Evolutionary conservation across 106 monocot species (phyloP).

Genomic region (Hemerocallis citrina): DNA sequence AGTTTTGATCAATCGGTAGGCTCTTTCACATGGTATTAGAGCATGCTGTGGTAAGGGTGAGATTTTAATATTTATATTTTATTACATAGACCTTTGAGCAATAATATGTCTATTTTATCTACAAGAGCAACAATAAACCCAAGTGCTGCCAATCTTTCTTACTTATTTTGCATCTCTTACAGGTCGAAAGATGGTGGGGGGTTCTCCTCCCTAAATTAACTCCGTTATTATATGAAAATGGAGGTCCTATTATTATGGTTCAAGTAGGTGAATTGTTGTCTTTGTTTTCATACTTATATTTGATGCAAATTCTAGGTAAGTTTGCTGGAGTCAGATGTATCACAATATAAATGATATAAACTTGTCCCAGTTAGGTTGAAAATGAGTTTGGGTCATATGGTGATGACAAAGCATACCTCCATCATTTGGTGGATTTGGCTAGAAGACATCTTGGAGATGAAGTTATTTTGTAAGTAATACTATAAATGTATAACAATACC

Average conservation of each 20-base stretch:
- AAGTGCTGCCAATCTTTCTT: too few species aligned
- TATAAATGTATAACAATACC: background rate
- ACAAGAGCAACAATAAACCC: too few species aligned
- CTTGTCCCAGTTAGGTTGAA: conserved; percentile 52
- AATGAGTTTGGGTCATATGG: conserved; percentile 99
- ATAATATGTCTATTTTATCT: too few species aligned
- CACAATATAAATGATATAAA: background rate
- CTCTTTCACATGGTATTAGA: too few species aligned
- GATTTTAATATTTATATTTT: too few species aligned
- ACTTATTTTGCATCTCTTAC: conserved; percentile 9
- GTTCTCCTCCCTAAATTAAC: conserved; percentile 71
- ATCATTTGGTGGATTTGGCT: conserved; percentile 49
- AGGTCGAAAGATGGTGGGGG: conserved; percentile 97
- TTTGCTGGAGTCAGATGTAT: background rate
- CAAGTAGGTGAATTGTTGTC: conserved; percentile 39
- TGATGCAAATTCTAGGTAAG: too few species aligned
- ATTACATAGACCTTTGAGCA: too few species aligned
- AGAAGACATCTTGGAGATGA: conserved; percentile 71
- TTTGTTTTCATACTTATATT: background rate
- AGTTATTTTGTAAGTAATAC: conserved; percentile 56
- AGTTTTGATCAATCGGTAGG: too few species aligned
- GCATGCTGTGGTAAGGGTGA: too few species aligned
- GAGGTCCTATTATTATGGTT: conserved; percentile 91
- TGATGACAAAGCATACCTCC: conserved; percentile 79
- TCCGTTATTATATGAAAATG: conserved; percentile 82